These are phyloP conservation scores for Colletotrichum tanaceti DNA, from an alignment of 2,329 filamentous ascomycete species.

Conservation along the genomic window DNA sequence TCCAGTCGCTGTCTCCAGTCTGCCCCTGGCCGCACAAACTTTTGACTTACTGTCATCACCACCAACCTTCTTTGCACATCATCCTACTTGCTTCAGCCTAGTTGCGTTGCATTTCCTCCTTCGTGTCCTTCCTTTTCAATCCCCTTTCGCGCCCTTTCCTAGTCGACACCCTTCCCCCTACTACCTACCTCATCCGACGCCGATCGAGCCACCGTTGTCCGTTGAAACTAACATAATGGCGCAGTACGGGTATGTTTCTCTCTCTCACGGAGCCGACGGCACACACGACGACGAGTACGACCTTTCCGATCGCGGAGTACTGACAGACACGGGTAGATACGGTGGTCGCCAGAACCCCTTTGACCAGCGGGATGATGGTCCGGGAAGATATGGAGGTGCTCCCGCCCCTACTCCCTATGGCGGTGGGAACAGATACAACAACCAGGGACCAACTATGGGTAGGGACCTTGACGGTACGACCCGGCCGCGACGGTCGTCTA, in stretches of 20 bases:
- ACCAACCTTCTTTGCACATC: constrained; percentile 39
- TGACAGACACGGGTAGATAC: constrained; percentile 61
- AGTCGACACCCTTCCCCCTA: neutral
- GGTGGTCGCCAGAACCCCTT: constrained; percentile 67
- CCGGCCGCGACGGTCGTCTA: constrained; percentile 30
- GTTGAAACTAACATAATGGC: constrained; percentile 53
- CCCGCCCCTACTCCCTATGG: constrained; percentile 43
- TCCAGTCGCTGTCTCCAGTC: constrained; percentile 4
- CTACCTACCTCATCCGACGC: constrained; percentile 11
- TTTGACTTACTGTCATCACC: constrained; percentile 25
- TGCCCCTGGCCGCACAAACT: constrained; percentile 2
- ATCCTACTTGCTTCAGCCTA: constrained; percentile 35
- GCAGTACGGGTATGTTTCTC: constrained; percentile 60
- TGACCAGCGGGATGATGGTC: constrained; percentile 62
- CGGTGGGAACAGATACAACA: constrained; percentile 43
- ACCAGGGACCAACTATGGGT: constrained; percentile 43
- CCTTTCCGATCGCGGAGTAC: constrained; percentile 30
- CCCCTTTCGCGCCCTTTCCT: neutral
- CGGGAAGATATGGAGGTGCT: constrained; percentile 46
- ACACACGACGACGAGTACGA: constrained; percentile 35
- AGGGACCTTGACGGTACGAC: constrained; percentile 37
- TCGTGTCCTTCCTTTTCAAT: constrained; percentile 11
- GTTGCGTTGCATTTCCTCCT: constrained; percentile 35
- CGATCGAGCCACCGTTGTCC: constrained; percentile 18
- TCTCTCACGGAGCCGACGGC: constrained; percentile 35